phyloP scores from a whole-genome alignment of 2,329 filamentous ascomycete species.

The Capronia epimyces region DNA sequence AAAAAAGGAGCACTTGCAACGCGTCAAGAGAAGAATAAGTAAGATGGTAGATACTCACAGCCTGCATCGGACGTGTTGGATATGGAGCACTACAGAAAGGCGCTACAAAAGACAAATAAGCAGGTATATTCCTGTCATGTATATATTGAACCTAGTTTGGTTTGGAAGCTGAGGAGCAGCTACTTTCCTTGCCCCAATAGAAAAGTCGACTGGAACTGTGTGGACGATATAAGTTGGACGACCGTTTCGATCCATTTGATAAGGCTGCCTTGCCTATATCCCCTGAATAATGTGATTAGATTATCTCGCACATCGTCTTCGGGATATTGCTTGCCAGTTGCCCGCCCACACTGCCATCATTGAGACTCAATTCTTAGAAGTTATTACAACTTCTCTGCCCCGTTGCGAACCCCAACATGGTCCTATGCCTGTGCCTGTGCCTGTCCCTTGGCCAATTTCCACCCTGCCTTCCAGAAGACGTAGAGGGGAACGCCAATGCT shows the following conservation, averaged over 20 bases:
- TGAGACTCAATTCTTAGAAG: no score
- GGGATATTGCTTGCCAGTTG: no score
- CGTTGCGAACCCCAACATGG: background rate
- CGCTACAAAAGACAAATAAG: background rate
- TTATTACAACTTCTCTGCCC: constrained; percentile 25
- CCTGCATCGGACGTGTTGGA: background rate
- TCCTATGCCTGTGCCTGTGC: no score
- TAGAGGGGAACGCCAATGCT: constrained; percentile 34
- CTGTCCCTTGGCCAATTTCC: constrained; percentile 8
- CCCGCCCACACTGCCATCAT: no score
- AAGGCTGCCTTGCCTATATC: no score
- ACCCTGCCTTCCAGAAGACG: constrained; percentile 33
- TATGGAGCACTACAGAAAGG: background rate
- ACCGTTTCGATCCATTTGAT: no score
- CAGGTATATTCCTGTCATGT: constrained; percentile 12
- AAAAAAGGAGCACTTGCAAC: constrained; percentile 25
- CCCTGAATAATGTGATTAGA: no score
- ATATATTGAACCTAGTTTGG: no score
- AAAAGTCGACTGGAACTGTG: no score
- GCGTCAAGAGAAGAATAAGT: constrained; percentile 6
- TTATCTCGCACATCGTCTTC: no score
- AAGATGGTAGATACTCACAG: no score
- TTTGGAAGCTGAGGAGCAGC: constrained; percentile 17
- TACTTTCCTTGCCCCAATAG: constrained; percentile 25
- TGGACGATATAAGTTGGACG: no score